Conservation (phyloP, 257 asterid genomes). For the Nemophila menziesii region DNA sequence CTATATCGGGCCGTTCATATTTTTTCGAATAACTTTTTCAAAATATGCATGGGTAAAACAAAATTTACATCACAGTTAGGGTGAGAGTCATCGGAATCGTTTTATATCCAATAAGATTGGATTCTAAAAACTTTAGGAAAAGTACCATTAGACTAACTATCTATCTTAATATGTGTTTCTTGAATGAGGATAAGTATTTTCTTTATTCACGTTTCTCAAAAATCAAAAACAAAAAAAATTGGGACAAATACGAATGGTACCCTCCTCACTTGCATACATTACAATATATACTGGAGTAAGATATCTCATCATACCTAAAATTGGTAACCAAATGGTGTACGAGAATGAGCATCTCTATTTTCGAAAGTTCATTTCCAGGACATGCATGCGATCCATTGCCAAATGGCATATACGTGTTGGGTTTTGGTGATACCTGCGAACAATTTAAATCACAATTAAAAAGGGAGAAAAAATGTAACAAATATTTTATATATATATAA, state of each 20-base stretch:
- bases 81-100: too few relatives aligned
- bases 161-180: too few relatives aligned
- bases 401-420: slow-evolving; percentile 87
- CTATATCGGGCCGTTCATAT: too few relatives aligned
- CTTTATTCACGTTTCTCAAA: too few relatives aligned
- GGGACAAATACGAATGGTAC: not conserved
- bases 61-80: too few relatives aligned
- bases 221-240: not conserved
- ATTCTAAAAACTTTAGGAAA: too few relatives aligned
- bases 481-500: too few relatives aligned
- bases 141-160: too few relatives aligned
- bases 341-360: slow-evolving; percentile 58
- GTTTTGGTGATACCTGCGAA: slow-evolving; percentile 54
- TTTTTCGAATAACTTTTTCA: too few relatives aligned
- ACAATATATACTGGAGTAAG: not conserved
- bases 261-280: not conserved
- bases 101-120: too few relatives aligned
- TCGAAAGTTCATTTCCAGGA: slow-evolving; percentile 88
- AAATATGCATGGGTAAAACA: too few relatives aligned
- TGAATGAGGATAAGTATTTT: too few relatives aligned
- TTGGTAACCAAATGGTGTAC: slow-evolving; percentile 59
- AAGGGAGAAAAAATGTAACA: slow-evolving; percentile 3
- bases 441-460: slow-evolving; percentile 18
- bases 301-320: slow-evolving; percentile 34
- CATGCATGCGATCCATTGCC: slow-evolving; percentile 91